Evolutionary conservation across 2,329 filamentous ascomycete genomes (phyloP).

Genomic region (Alternaria rosae): DNA sequence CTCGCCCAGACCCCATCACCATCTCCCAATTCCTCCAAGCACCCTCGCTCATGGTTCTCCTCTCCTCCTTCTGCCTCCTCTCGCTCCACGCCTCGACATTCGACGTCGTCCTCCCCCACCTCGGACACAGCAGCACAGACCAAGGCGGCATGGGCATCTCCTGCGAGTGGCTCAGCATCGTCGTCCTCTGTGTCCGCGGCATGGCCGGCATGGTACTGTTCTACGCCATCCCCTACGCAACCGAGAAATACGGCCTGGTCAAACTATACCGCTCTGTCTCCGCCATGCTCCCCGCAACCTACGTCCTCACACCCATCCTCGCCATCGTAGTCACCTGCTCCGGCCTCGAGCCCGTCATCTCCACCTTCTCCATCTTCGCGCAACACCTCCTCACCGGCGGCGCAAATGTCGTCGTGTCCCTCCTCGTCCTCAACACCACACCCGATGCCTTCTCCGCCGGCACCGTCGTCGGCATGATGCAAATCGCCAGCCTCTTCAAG

Average conservation of each 20-base stretch:
- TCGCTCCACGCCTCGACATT: slow-evolving; percentile 65
- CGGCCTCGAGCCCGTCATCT: slow-evolving; percentile 47
- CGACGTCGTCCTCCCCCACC: slow-evolving; percentile 57
- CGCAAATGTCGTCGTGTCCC: slow-evolving; percentile 53
- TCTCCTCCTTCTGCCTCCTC: slow-evolving; percentile 61
- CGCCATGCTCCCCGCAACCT: slow-evolving; percentile 51
- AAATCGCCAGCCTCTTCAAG: slow-evolving; percentile 56
- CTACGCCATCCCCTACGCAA: slow-evolving; percentile 46
- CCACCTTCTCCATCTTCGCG: slow-evolving; percentile 51
- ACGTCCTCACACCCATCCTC: slow-evolving; percentile 51
- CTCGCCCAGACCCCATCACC: slow-evolving; percentile 53
- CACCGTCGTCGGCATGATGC: slow-evolving; percentile 58
- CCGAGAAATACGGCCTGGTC: slow-evolving; percentile 52
- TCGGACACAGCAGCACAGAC: slow-evolving; percentile 55
- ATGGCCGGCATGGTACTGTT: slow-evolving; percentile 52
- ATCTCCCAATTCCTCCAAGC: slow-evolving; percentile 56
- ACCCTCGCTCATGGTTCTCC: slow-evolving; percentile 55
- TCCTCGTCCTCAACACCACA: slow-evolving; percentile 58
- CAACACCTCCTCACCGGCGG: slow-evolving; percentile 54
- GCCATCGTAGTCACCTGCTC: slow-evolving; percentile 48
- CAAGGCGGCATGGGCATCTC: slow-evolving; percentile 57
- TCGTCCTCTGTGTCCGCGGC: slow-evolving; percentile 53
- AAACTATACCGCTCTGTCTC: slow-evolving; percentile 54
- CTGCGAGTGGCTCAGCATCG: slow-evolving; percentile 54
- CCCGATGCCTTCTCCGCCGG: slow-evolving; percentile 57